phyloP scores from a whole-genome alignment of 768 basidiomycete species.

The Agrocybe praecox region DNA sequence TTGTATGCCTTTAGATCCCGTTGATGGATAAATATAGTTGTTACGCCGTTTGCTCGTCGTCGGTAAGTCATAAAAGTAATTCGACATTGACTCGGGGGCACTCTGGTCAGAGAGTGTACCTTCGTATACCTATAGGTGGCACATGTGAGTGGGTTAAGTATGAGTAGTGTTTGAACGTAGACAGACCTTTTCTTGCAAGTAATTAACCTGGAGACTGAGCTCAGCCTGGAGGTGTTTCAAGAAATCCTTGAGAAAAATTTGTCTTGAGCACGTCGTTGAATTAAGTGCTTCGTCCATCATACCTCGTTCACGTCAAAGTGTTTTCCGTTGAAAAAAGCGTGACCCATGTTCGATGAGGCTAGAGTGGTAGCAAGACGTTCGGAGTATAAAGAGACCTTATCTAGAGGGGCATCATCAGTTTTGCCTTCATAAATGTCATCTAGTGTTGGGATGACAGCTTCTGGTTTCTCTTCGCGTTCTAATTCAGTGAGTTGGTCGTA shows the following conservation, averaged over 20 bases:
- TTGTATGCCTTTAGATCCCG: conserved; percentile 45
- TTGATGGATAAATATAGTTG: conserved; percentile 64
- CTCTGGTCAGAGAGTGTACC: conserved; percentile 58
- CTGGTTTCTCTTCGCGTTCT: conserved; percentile 28
- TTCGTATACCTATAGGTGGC: conserved; percentile 50
- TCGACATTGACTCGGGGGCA: conserved; percentile 48
- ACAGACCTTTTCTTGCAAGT: conserved; percentile 74
- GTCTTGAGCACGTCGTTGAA: conserved; percentile 1
- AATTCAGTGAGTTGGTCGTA: conserved; percentile 39
- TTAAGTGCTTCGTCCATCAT: background rate
- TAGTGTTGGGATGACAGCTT: conserved; percentile 21
- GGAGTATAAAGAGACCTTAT: conserved; percentile 53
- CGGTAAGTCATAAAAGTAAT: conserved; percentile 91
- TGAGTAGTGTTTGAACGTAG: background rate
- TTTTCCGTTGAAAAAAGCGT: conserved; percentile 91
- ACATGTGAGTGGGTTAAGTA: background rate
- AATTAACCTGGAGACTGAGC: conserved; percentile 57
- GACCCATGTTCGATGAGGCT: conserved; percentile 47
- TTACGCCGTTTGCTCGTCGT: conserved; percentile 74
- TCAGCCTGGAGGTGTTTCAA: conserved; percentile 64
- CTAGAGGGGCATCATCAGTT: conserved; percentile 35
- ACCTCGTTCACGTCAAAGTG: conserved; percentile 71
- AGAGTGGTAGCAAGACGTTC: conserved; percentile 57
- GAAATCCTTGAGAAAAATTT: conserved; percentile 52
- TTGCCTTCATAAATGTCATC: conserved; percentile 22